These are phyloP conservation scores for Stenogyne calaminthoides DNA, from an alignment of 305 asterid genomes.

Conservation along the genomic window DNA sequence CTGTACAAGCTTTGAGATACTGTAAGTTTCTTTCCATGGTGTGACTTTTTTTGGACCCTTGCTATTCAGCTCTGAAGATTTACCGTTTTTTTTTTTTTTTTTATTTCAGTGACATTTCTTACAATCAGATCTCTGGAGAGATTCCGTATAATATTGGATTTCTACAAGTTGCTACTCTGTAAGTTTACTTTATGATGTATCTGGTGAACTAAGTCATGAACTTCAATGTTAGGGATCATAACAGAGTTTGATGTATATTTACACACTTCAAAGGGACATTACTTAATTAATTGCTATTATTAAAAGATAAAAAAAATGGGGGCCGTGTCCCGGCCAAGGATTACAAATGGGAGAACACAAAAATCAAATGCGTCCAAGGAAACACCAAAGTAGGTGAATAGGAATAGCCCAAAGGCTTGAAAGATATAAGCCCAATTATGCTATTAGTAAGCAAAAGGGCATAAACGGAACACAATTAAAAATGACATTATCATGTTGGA, in stretches of 20 bases:
- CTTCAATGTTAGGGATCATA: neutral
- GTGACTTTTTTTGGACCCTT: neutral
- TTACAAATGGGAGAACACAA: neutral
- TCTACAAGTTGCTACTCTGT: slow-evolving; percentile 97
- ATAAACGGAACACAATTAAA: neutral
- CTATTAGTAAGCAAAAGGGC: neutral
- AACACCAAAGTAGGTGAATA: too few species aligned
- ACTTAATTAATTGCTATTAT: neutral
- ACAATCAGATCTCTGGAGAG: slow-evolving; percentile 89
- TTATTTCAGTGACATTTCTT: slow-evolving; percentile 79
- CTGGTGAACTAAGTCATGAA: neutral
- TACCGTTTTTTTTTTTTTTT: too few species aligned
- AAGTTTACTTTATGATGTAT: slow-evolving; percentile 38
- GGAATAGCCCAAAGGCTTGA: too few species aligned
- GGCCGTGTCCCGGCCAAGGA: neutral
- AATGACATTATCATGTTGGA: neutral
- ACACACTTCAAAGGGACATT: neutral
- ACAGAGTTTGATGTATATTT: neutral
- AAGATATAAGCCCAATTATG: too few species aligned
- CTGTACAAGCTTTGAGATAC: slow-evolving; percentile 94
- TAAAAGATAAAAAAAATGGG: neutral
- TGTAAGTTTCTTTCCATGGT: slow-evolving; percentile 52
- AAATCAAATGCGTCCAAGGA: too few species aligned
- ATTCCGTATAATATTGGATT: slow-evolving; percentile 98
- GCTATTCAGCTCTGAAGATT: neutral